Evolutionary conservation across 331 rosid species (phyloP).

Genomic region (Rosa hybrid): DNA sequence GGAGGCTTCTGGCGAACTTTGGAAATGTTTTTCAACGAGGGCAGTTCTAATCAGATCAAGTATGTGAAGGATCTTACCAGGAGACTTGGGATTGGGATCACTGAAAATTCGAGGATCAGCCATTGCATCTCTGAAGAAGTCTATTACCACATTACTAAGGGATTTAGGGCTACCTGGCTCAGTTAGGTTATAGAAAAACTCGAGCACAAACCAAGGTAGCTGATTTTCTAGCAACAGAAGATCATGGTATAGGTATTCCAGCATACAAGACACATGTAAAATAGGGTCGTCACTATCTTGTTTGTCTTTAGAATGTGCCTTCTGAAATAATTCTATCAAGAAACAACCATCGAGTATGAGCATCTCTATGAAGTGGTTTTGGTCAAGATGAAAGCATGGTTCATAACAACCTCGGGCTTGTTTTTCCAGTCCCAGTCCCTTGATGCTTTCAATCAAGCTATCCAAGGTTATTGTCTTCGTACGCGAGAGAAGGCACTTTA

Average conservation of each 20-base stretch:
- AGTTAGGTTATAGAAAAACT: background rate
- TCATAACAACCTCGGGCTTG: background rate
- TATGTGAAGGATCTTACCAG: background rate
- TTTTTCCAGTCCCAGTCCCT: background rate
- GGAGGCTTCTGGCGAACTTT: background rate
- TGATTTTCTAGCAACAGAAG: conserved; percentile 33
- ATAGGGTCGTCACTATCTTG: conserved; percentile 7
- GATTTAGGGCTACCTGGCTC: accelerated
- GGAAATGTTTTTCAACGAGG: background rate
- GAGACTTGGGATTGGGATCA: background rate
- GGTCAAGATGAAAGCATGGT: background rate
- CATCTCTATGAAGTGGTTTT: background rate
- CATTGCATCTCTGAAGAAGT: background rate
- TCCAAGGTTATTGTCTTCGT: no score
- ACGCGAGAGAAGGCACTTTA: background rate
- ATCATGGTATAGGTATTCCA: conserved; percentile 15
- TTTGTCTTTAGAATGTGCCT: accelerated
- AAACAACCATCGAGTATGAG: conserved; percentile 36
- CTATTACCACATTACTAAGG: background rate
- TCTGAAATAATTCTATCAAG: conserved; percentile 29
- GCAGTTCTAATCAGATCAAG: background rate
- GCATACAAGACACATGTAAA: background rate
- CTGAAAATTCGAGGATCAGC: background rate
- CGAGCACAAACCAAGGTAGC: conserved; percentile 23
- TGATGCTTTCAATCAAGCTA: background rate